Conservation (phyloP, 306 rosid genomes). For the Coriaria nepalensis region DNA sequence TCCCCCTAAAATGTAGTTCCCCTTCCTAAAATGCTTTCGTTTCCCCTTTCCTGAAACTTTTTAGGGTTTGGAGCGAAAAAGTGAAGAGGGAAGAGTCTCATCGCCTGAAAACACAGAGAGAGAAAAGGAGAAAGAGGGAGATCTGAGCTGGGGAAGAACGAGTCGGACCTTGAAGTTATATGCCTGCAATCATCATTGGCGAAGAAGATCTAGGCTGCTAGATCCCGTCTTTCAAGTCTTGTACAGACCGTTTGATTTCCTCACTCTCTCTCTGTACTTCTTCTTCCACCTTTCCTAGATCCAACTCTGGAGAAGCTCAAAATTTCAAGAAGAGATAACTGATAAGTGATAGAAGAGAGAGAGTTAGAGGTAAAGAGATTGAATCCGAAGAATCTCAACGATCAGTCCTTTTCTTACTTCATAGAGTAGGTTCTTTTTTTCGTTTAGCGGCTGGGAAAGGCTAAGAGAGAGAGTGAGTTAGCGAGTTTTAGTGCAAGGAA, state of each 20-base stretch:
- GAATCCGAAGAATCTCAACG: neutral
- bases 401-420: slow-evolving; percentile 9
- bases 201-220: slow-evolving; percentile 37
- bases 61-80: too few species aligned
- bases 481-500: slow-evolving; percentile 8
- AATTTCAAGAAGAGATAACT: too few species aligned
- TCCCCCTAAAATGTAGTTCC: too few species aligned
- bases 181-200: slow-evolving; percentile 15
- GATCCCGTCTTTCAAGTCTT: slow-evolving; percentile 35
- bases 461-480: too few species aligned
- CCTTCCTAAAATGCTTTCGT: too few species aligned
- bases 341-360: neutral
- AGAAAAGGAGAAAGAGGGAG: slow-evolving; percentile 4
- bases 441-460: slow-evolving; percentile 9
- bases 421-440: neutral
- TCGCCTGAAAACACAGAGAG: neutral
- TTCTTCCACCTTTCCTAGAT: slow-evolving; percentile 6
- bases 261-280: slow-evolving; percentile 1
- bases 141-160: slow-evolving; percentile 11
- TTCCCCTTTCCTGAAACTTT: too few species aligned
- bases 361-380: slow-evolving; percentile 5
- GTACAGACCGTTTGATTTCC: slow-evolving; percentile 22
- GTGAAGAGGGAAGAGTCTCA: too few species aligned
- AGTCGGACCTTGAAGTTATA: slow-evolving; percentile 17
- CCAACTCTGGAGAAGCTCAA: slow-evolving; percentile 24